phyloP scores from a whole-genome alignment of 2,329 filamentous ascomycete species.

The Stagonosporopsis tanaceti region DNA sequence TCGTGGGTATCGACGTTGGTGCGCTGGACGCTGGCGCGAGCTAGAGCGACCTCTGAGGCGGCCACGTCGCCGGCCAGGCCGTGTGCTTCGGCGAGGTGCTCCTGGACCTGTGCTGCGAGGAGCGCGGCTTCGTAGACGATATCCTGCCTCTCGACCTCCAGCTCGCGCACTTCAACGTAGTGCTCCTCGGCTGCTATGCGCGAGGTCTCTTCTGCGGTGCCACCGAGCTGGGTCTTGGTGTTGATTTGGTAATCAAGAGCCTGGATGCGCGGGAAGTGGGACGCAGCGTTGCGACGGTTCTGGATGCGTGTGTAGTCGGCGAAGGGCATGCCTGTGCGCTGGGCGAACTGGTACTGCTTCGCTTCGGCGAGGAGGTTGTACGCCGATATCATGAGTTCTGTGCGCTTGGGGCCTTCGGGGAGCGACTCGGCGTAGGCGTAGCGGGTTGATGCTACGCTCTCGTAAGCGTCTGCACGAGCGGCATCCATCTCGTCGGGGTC shows the following conservation, averaged over 20 bases:
- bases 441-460: conserved; percentile 33
- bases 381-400: conserved; percentile 32
- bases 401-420: conserved; percentile 28
- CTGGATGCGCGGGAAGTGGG: conserved; percentile 27
- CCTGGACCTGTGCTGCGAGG: conserved; percentile 34
- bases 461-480: conserved; percentile 36
- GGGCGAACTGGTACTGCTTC: conserved; percentile 34
- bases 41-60: conserved; percentile 19
- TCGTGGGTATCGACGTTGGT: conserved; percentile 26
- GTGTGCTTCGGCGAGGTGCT: conserved; percentile 32
- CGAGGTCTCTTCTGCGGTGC: conserved; percentile 21
- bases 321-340: conserved; percentile 31
- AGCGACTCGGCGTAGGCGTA: conserved; percentile 34
- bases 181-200: conserved; percentile 22
- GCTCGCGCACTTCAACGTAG: conserved; percentile 24
- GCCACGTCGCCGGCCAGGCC: conserved; percentile 19
- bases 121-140: conserved; percentile 27
- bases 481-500: conserved; percentile 30
- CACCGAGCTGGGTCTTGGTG: conserved; percentile 26
- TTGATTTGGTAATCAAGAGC: conserved; percentile 30
- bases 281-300: conserved; percentile 1
- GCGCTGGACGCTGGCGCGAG: conserved; percentile 26
- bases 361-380: conserved; percentile 43
- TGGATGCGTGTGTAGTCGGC: conserved; percentile 21
- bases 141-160: conserved; percentile 29